Conservation (phyloP, 1,284 basidiomycete genomes). For the Trichosporon sp. region DNA sequence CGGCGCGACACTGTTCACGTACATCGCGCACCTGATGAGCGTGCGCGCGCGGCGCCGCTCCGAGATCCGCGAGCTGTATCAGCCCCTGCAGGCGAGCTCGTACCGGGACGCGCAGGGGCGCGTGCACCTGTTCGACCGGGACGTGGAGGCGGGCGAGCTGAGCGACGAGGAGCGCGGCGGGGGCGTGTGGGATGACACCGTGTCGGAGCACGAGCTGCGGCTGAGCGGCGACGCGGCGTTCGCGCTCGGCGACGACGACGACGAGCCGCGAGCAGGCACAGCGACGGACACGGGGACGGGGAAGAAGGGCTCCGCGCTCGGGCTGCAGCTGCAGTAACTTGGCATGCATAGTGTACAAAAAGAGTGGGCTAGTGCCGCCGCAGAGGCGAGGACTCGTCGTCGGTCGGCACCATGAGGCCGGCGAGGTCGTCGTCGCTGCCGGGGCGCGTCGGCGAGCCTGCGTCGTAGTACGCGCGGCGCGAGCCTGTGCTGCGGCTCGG, state of each 20-base stretch:
- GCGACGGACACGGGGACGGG: no score
- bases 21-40: slow-evolving; percentile 39
- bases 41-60: slow-evolving; percentile 26
- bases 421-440: slow-evolving; percentile 30
- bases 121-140: slow-evolving; percentile 32
- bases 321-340: neutral
- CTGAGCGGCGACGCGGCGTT: neutral
- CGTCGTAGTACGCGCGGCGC: neutral
- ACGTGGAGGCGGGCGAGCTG: neutral
- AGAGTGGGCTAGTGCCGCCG: neutral
- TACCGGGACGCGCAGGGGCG: slow-evolving; percentile 45
- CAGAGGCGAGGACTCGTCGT: slow-evolving; percentile 41
- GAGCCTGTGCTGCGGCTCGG: neutral
- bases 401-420: slow-evolving; percentile 44
- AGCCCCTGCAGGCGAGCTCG: slow-evolving; percentile 33
- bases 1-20: slow-evolving; percentile 43
- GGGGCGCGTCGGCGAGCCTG: neutral
- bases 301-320: neutral
- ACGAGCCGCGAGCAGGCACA: slow-evolving; percentile 27
- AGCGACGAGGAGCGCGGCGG: neutral
- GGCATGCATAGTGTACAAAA: neutral
- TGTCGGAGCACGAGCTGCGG: slow-evolving; percentile 2
- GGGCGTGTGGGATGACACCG: slow-evolving; percentile 30
- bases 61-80: slow-evolving; percentile 44
- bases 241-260: slow-evolving; percentile 28